Evolutionary conservation across 1,284 basidiomycete genomes (phyloP), one percentile per base, ranked within the genome.

Genomic region (Leccinum subfulvum): DNA sequence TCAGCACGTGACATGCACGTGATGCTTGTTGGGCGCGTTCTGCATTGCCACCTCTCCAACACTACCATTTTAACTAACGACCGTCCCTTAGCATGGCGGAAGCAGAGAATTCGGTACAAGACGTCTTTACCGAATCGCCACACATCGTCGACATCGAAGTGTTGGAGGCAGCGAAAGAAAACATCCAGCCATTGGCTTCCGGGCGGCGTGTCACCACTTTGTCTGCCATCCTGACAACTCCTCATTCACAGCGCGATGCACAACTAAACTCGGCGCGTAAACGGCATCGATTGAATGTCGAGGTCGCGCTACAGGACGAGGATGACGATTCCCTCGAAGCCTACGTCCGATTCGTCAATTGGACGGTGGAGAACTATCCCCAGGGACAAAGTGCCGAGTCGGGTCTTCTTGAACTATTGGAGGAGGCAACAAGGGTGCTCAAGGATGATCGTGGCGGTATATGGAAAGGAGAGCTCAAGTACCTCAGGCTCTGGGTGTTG

Each of bases 401-500:
- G 68, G 91, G 91, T 5, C 81, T 95, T 30, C 80, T 95, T 10
- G 91, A 92, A 33, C 79, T 95, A 21, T 80, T 96, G 13, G 94
- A 96, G 73, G 86, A 89, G 67, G 89, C 91, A 2, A 95, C 93
- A 1, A 81, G 93, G 26, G 82, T 86, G 8, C 85, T 95, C 71
- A 84, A 89, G 64, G 84, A 86, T 66, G 81, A 91, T 65, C 79
- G 84, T 56, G 80, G 81, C 41, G 93, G 92, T 60, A 80, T 79
- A 63, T 86, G 84, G 82, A 77, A 74, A 63, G 82, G 83, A 65
- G 95, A 98, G 71, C 73, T 91, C 59, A 86, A 93, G 51, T 97
- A 98, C 75, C 83, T 99, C 61, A 92, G 94, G 72, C 80, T 98
- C 23, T 99, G 97, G 97, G 82, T 94, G 35, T 84, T 95, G 59